These are phyloP conservation scores for Trametes polyzona DNA, from an alignment of 1,284 basidiomycete genomes.

Conservation along the genomic window DNA sequence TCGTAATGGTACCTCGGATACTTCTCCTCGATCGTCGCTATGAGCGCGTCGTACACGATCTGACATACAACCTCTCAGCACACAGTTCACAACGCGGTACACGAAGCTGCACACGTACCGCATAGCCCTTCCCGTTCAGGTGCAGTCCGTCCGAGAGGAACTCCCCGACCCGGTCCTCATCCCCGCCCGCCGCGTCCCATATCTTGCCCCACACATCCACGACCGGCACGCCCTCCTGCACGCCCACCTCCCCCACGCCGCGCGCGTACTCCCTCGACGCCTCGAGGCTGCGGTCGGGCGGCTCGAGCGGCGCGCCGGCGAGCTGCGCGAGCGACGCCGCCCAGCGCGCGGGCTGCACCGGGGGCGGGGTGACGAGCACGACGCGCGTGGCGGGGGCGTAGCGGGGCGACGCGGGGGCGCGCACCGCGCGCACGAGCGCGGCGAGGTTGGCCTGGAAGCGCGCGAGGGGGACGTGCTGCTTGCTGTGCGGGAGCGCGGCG, in stretches of 20 bases:
- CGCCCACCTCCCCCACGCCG: slow-evolving; percentile 65
- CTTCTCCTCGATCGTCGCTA: slow-evolving; percentile 55
- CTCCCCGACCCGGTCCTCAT: slow-evolving; percentile 50
- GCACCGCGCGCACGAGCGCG: slow-evolving; percentile 65
- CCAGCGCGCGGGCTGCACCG: slow-evolving; percentile 69
- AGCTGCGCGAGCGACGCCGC: slow-evolving; percentile 45
- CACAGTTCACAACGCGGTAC: background rate
- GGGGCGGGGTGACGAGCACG: slow-evolving; percentile 86
- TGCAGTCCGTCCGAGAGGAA: slow-evolving; percentile 81
- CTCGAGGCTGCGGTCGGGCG: slow-evolving; percentile 51
- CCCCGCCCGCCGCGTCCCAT: slow-evolving; percentile 66
- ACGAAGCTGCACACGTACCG: slow-evolving; percentile 43
- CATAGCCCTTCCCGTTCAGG: slow-evolving; percentile 72
- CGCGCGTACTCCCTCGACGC: slow-evolving; percentile 69
- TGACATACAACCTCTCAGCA: slow-evolving; percentile 31
- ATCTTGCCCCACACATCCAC: slow-evolving; percentile 74
- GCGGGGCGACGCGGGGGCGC: slow-evolving; percentile 62
- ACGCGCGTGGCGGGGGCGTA: slow-evolving; percentile 77
- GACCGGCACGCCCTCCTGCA: slow-evolving; percentile 55
- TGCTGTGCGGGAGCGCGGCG: slow-evolving; percentile 43
- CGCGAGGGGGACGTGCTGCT: slow-evolving; percentile 71
- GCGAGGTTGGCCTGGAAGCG: slow-evolving; percentile 70
- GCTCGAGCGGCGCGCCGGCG: slow-evolving; percentile 44
- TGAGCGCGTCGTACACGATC: slow-evolving; percentile 69
- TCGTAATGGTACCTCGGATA: slow-evolving; percentile 76